Evolutionary conservation across 495 filamentous ascomycete species (phyloP), one percentile per base, ranked within the genome.

Genomic region (Sordaria brevicollis): DNA sequence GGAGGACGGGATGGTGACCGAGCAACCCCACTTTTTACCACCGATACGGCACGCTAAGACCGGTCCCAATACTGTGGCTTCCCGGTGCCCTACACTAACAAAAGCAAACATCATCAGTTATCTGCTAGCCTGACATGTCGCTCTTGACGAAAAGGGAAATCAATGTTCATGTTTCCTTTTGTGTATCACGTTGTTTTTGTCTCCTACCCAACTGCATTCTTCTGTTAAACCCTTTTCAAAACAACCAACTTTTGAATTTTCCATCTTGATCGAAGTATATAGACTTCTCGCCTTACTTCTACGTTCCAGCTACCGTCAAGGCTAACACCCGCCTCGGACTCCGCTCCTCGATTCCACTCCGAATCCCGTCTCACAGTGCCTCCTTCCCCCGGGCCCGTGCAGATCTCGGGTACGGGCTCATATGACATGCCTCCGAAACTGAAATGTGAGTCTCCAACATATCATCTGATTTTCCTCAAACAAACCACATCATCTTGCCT

Each of bases 391-490:
- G 25, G 49, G 49, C 25, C 49, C 49, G 49, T 62, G 49, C 49
- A 62, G 49, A 62, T 62, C n/a, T n/a, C 49, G 25, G 49, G 49
- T 62, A 62, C 49, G 49, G n/a, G 49, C 21, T 62, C 49, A 62
- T 31, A 62, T 7, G 49, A 62, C 49, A 62, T 62, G 49, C 49
- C 49, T 31, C 49, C 49, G 49, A 62, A 62, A 25, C 49, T 69
- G 41, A 69, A 72, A 75, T 69, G 73, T 74, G 49, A 70, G 66
- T 67, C 38, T 62, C n/a, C n/a, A n/a, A n/a, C n/a, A n/a, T n/a
- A n/a, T 31, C 1, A 1, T 62, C 49, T 25, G 4, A 1, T 49
- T 25, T 2, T 10, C 8, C 4, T 4, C n/a, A 5, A 13, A 0
- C 19, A 25, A 54, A 2, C n/a, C n/a, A 25, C 1, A 10, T 25